Base-by-base conservation (phyloP, 2,329 filamentous ascomycete genomes). In the Eutypa lata region DNA sequence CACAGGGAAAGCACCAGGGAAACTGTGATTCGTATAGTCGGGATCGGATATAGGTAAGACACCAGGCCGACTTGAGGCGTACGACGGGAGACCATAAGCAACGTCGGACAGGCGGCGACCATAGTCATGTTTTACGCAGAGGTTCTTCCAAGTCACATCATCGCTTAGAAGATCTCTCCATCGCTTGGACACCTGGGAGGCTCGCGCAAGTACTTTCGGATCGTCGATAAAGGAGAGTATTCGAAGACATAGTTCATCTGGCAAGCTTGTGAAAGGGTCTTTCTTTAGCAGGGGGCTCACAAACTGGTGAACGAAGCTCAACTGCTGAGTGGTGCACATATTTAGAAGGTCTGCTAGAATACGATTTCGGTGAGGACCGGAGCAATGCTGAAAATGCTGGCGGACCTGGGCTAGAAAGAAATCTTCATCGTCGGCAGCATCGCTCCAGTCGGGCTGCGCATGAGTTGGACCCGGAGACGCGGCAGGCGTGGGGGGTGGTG, bases 221-320 rank as follows among this genome's bases (percentile, higher is more conserved):
- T 99, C 94, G 65, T 99, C 94, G 66, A 99, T 93, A 69, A 96
- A 99, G 43, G 93, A 96, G 48, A 99, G 79, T 59, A 99, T 90
- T 65, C 91, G 80, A 55, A 99, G 76, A 70, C 93, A 97, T 43
- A 99, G 76, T 73, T 99, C 94, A 66, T 96, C 92, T 0, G 94
- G 94, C 50, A 99, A 80, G 53, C 88, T 89, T 48, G 88, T 90
- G 65, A 99, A 97, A 0, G 94, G 94, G 68, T 99, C 94, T 71
- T 97, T 96, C 73, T 97, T 97, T 58, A 99, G 75, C 57, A 95
- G 76, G 26, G 94, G 94, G 69, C 91, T 93, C 61, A 99, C 93
- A 71, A 96, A 96, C 69, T 95, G 91, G 62, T 95, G 91, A 19
- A 99, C 92, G 68, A 97, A 97, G 72, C 91, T 96, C 60, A 99